These are phyloP conservation scores for Cryptococcus maquisensis DNA, from an alignment of 1,284 basidiomycete genomes.

Conservation along the genomic window DNA sequence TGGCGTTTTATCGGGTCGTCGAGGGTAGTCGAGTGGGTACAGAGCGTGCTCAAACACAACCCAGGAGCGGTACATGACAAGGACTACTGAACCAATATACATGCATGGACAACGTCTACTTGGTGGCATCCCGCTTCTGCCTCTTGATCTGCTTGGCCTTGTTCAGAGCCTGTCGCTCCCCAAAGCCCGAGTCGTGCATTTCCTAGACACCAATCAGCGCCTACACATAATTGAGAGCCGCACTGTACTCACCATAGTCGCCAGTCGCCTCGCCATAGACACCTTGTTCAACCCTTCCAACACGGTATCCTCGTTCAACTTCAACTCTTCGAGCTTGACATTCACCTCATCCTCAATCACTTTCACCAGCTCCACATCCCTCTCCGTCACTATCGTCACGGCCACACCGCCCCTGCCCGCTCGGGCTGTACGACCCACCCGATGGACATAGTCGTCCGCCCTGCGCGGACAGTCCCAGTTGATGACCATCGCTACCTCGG, in stretches of 20 bases:
- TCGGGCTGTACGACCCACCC: constrained; percentile 79
- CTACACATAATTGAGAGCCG: neutral
- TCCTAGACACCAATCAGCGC: constrained; percentile 55
- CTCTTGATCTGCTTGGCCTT: constrained; percentile 49
- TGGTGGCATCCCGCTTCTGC: constrained; percentile 35
- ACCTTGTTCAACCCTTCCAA: constrained; percentile 83
- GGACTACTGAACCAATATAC: no score
- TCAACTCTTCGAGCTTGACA: constrained; percentile 68
- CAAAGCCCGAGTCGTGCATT: constrained; percentile 86
- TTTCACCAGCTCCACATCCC: constrained; percentile 79
- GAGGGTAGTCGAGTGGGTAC: neutral
- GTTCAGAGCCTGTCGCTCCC: constrained; percentile 64
- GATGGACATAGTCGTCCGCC: constrained; percentile 58
- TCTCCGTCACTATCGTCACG: constrained; percentile 90
- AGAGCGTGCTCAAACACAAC: no score
- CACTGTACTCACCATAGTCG: constrained; percentile 74
- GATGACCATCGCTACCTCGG: constrained; percentile 87
- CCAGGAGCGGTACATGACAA: no score
- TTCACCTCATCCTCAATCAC: constrained; percentile 79
- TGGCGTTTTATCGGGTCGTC: neutral
- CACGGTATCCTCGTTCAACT: constrained; percentile 73
- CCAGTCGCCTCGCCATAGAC: constrained; percentile 85
- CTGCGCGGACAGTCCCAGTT: constrained; percentile 88
- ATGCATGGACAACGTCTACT: no score
- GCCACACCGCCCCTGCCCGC: constrained; percentile 86